A percentile compares a stretch with the other conserved stretches of the same genome.
Evolutionary conservation across 768 basidiomycete species (phyloP).

Genomic region (Pleurotus platypus): DNA sequence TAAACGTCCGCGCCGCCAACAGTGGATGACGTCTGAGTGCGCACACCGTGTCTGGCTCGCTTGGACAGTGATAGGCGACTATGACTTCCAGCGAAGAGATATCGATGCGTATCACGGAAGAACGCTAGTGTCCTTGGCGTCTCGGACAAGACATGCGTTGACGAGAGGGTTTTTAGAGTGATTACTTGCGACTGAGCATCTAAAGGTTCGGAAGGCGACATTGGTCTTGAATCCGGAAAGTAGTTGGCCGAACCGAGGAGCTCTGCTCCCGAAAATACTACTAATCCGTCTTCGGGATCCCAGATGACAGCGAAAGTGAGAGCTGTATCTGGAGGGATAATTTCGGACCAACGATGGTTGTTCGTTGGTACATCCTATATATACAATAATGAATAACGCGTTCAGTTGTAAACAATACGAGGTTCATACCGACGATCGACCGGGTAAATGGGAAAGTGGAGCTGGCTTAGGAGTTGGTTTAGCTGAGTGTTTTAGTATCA

Average conservation of each 20-base stretch:
- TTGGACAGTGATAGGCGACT: background rate
- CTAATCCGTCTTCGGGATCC: conserved; percentile 54
- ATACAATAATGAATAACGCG: too few species aligned
- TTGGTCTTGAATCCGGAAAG: conserved; percentile 4
- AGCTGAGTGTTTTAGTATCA: background rate
- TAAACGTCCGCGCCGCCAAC: conserved; percentile 35
- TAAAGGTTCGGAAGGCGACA: conserved; percentile 23
- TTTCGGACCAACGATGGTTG: conserved; percentile 48
- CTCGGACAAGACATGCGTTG: conserved; percentile 16
- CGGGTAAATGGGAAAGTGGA: background rate
- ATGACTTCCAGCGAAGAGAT: conserved; percentile 6
- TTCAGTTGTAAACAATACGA: too few species aligned
- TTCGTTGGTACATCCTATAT: too few species aligned
- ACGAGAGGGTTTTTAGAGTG: conserved; percentile 17
- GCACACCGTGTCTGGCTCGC: background rate
- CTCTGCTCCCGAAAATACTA: conserved; percentile 51
- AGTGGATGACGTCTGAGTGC: conserved; percentile 35
- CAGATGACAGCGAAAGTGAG: conserved; percentile 59
- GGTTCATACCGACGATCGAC: background rate
- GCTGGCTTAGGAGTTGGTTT: background rate
- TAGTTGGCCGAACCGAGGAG: conserved; percentile 29
- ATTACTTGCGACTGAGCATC: conserved; percentile 22
- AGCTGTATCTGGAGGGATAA: conserved; percentile 51
- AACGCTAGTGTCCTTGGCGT: conserved; percentile 19
- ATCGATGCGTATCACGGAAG: conserved; percentile 22